Conservation (phyloP, 176 grass and related monocot genomes). For the Oryza meridionalis region DNA sequence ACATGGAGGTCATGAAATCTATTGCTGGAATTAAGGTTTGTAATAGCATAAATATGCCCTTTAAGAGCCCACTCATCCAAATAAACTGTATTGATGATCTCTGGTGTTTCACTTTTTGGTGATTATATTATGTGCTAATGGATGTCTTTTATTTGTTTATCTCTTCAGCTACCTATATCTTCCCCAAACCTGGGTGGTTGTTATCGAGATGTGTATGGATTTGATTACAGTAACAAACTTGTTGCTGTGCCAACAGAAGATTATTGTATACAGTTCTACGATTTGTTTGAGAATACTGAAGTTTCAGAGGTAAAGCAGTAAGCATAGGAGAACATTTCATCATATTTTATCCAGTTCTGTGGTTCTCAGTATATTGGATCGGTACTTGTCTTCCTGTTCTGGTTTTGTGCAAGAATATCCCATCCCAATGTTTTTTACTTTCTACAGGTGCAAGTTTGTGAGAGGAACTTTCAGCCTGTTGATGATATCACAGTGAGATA, state of each 20-base stretch:
- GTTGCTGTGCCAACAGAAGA: conserved; percentile 77
- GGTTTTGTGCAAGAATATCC: conserved; percentile 6
- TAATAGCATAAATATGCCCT: conserved; percentile 16
- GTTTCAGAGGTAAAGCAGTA: conserved; percentile 74
- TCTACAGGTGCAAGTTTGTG: conserved; percentile 86
- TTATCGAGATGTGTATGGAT: conserved; percentile 51
- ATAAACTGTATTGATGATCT: conserved; percentile 16
- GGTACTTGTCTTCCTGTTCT: not conserved
- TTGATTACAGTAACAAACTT: conserved; percentile 65
- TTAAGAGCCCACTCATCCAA: not conserved
- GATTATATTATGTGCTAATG: conserved; percentile 25
- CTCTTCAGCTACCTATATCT: conserved; percentile 60
- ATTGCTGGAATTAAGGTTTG: conserved; percentile 94
- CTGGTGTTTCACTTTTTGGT: not conserved
- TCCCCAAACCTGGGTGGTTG: conserved; percentile 31
- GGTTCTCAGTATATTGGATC: not conserved
- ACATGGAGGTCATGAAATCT: conserved; percentile 87
- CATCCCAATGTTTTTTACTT: conserved; percentile 31
- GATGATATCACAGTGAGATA: conserved; percentile 80
- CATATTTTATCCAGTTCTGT: not conserved
- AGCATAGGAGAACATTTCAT: not conserved
- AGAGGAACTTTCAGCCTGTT: conserved; percentile 93
- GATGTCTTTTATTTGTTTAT: conserved; percentile 27
- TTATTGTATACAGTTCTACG: conserved; percentile 88
- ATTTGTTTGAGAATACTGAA: conserved; percentile 76